Evolutionary conservation across 179 eudicot species (phyloP).

Genomic region (Heliamphora pulchella): DNA sequence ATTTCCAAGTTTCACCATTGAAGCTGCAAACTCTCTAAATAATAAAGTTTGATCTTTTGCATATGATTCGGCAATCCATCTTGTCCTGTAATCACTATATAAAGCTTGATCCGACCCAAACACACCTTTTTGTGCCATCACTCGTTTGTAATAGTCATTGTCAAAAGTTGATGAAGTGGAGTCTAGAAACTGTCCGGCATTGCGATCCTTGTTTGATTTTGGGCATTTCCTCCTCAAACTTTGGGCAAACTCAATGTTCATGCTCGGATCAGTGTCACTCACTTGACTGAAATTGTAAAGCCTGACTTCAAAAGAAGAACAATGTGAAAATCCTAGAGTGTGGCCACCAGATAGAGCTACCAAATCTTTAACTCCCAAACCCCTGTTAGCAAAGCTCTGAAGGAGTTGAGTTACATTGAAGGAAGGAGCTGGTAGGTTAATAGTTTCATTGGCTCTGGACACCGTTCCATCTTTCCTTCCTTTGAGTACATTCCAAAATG

Average conservation of each 20-base stretch:
- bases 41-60: conserved; percentile 45
- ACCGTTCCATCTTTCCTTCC: conserved; percentile 68
- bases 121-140: conserved; percentile 44
- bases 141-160: conserved; percentile 34
- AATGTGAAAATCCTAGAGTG: conserved; percentile 73
- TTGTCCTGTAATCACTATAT: conserved; percentile 40
- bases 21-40: conserved; percentile 46
- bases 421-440: conserved; percentile 45
- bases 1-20: conserved; percentile 59
- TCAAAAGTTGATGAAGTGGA: conserved; percentile 38
- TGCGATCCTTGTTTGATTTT: conserved; percentile 26
- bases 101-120: conserved; percentile 54
- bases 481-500: conserved; percentile 53
- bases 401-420: conserved; percentile 43
- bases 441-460: conserved; percentile 52
- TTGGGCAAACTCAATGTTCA: conserved; percentile 34
- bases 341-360: conserved; percentile 71
- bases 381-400: conserved; percentile 49
- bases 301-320: conserved; percentile 53
- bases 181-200: conserved; percentile 53
- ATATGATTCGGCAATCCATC: conserved; percentile 35
- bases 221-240: conserved; percentile 42
- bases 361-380: conserved; percentile 38
- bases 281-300: conserved; percentile 37
- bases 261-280: conserved; percentile 48